Evolutionary conservation across 1,284 basidiomycete species (phyloP), one percentile per base, ranked within the genome.

Genomic region (Apiotrichum gamsii): DNA sequence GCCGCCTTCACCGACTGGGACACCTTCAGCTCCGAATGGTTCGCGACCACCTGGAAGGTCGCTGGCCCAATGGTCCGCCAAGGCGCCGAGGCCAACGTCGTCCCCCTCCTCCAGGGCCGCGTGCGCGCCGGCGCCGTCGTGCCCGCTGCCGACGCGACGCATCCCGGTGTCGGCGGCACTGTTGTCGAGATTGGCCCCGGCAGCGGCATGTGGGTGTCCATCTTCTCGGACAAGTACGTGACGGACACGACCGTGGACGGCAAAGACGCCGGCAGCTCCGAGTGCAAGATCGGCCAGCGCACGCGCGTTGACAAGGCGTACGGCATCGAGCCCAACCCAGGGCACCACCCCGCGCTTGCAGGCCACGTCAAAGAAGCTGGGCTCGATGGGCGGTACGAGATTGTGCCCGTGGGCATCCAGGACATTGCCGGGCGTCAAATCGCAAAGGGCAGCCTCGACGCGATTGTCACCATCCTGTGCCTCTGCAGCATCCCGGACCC

Each of bases 151-250:
- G 45, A 33, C 20, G 29, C 33, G 3, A 16, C 42, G 14, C 35
- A 42, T 5, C 18, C 33, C 5, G 43, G 47, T 19, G 48, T 54
- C 18, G 34, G 43, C 30, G 52, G 52, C 16, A 43, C 43, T 0
- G 52, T 54, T 9, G 40, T 54, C 16, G 52, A 54, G 30, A 45
- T 54, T 19, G 52, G 52, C 2, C 52, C 52, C 8, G 52, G 52
- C 6, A 45, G 40, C 16, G 52, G 52, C 20, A 51, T 45, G 43
- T 54, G 52, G 52, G 52, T 41, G 15, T 35, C 16, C 32, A 46
- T 51, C 46, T 54, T 54, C 19, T 15, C 35, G 31, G 52, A 54
- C 40, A 43, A 46, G 39, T 48, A 51, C 29, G 19, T 48, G 16
- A 37, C 19, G 16, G 31, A 18, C 4, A n/a, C 4, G 13, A 29